A percentile compares a stretch with the other conserved stretches of the same genome.
Conservation (phyloP, 1,139 yeast species). For the Nakaseomyces nivariensis region DNA sequence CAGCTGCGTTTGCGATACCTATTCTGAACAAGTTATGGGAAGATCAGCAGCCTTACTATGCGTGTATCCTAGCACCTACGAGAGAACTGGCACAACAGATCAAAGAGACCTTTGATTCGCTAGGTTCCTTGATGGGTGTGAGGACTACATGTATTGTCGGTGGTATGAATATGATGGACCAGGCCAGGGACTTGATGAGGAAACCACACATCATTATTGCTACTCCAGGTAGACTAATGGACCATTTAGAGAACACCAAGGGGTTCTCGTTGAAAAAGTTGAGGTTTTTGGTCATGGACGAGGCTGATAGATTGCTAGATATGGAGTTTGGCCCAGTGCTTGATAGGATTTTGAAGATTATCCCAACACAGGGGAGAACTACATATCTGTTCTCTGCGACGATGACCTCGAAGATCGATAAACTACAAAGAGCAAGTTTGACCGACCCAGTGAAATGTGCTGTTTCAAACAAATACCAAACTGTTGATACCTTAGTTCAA, state of each 20-base stretch:
- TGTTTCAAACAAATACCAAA: constrained; percentile 78
- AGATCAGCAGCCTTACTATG: constrained; percentile 79
- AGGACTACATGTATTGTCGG: constrained; percentile 85
- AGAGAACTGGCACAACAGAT: constrained; percentile 96
- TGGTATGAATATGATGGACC: constrained; percentile 98
- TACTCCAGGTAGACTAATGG: constrained; percentile 93
- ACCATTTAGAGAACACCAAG: constrained; percentile 88
- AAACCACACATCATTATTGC: constrained; percentile 94
- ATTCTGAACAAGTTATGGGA: constrained; percentile 85
- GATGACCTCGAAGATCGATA: constrained; percentile 90
- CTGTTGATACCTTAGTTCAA: constrained; percentile 87
- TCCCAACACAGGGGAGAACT: constrained; percentile 62
- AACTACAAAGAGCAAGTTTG: constrained; percentile 86
- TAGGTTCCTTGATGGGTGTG: constrained; percentile 85
- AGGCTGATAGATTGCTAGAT: constrained; percentile 85
- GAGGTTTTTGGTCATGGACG: constrained; percentile 87
- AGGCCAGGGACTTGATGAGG: constrained; percentile 84
- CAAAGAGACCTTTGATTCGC: constrained; percentile 87
- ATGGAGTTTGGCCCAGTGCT: constrained; percentile 95
- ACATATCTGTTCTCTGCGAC: constrained; percentile 93
- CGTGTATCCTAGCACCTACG: constrained; percentile 89
- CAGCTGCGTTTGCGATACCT: constrained; percentile 84
- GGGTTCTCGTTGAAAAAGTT: constrained; percentile 78
- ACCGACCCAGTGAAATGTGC: constrained; percentile 85
- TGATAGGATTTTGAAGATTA: constrained; percentile 72